Evolutionary conservation across 202 grass and related monocot genomes (phyloP).

Genomic region (Setaria viridis): DNA sequence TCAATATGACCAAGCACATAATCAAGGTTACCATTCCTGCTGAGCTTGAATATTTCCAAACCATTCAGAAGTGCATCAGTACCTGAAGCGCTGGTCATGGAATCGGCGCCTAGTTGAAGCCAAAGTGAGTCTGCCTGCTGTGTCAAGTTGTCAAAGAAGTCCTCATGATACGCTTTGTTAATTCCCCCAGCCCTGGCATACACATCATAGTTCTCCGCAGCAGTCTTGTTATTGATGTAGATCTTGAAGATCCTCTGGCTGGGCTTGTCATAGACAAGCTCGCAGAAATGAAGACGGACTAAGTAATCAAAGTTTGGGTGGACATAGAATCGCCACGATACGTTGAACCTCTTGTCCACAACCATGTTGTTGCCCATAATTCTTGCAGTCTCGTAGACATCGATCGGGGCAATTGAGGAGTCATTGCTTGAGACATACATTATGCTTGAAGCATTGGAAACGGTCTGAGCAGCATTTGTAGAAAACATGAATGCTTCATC

Average conservation of each 20-base stretch:
- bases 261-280: conserved; percentile 82
- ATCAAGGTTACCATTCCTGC: conserved; percentile 68
- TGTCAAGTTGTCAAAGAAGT: conserved; percentile 77
- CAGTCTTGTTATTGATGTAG: conserved; percentile 98
- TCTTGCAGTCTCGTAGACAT: conserved; percentile 93
- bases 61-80: conserved; percentile 89
- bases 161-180: conserved; percentile 92
- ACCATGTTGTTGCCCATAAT: conserved; percentile 92
- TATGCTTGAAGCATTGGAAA: conserved; percentile 71
- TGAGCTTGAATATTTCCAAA: conserved; percentile 98
- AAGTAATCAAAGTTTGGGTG: conserved; percentile 98
- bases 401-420: conserved; percentile 63
- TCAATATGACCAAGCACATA: conserved; percentile 75
- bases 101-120: conserved; percentile 90
- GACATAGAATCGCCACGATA: conserved; percentile 81
- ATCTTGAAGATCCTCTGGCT: conserved; percentile 93
- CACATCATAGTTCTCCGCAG: conserved; percentile 86
- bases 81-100: conserved; percentile 71
- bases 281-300: conserved; percentile 94
- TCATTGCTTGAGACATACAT: conserved; percentile 69
- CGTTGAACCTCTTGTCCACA: conserved; percentile 87
- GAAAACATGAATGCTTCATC: conserved; percentile 89
- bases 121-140: conserved; percentile 79
- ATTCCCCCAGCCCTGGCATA: conserved; percentile 68
- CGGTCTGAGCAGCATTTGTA: conserved; percentile 64